A percentile compares a stretch with the other conserved stretches of the same genome.
Conservation (phyloP, 352 stramenopile genomes). For the Globisporangium alternatum region DNA sequence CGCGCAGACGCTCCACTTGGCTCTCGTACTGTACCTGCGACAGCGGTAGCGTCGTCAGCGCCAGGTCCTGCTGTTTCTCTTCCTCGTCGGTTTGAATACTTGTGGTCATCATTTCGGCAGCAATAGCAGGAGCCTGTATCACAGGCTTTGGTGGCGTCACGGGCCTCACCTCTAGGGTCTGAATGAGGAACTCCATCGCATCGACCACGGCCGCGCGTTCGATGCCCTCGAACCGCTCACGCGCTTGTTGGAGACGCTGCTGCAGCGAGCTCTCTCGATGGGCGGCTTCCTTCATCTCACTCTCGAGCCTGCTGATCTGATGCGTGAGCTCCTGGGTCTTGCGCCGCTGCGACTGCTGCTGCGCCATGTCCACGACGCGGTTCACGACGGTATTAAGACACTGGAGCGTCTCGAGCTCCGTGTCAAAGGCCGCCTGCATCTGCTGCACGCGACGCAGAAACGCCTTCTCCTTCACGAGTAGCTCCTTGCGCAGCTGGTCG, state of each 20-base stretch:
- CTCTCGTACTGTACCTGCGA: conserved; percentile 43
- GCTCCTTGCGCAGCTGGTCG: conserved; percentile 13
- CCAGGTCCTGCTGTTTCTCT: background rate
- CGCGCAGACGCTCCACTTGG: conserved; percentile 38
- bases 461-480: conserved; percentile 22
- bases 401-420: conserved; percentile 22
- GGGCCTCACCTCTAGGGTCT: conserved; percentile 31
- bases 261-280: conserved; percentile 35
- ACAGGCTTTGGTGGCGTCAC: background rate
- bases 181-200: conserved; percentile 42
- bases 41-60: conserved; percentile 7
- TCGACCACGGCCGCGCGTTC: conserved; percentile 39
- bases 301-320: conserved; percentile 35
- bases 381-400: conserved; percentile 43
- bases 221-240: conserved; percentile 28
- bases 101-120: background rate
- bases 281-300: conserved; percentile 22
- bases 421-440: conserved; percentile 11
- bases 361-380: conserved; percentile 40
- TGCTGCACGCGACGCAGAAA: conserved; percentile 17
- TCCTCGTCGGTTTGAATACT: conserved; percentile 14
- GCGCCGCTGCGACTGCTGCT: conserved; percentile 20
- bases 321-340: conserved; percentile 26
- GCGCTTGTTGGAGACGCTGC: conserved; percentile 23
- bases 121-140: background rate